Percentiles rank a stretch among this genome's conserved stretches.
phyloP scores from a whole-genome alignment of 2,329 filamentous ascomycete genomes.

The Pseudocercospora crystallina region DNA sequence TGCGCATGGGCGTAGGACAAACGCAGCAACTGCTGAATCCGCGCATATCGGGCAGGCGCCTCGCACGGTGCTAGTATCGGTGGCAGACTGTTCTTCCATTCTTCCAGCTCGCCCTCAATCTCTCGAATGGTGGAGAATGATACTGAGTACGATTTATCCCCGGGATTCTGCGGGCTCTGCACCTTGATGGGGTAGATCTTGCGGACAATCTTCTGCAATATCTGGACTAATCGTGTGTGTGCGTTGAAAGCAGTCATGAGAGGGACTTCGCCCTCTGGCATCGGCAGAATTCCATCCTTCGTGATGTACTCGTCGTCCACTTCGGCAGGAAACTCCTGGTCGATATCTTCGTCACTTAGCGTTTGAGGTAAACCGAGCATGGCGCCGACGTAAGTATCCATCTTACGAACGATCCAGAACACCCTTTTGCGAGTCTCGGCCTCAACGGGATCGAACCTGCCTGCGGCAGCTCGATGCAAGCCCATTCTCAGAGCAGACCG shows the following conservation, averaged over 20 bases:
- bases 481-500: conserved; percentile 53
- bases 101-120: conserved; percentile 62
- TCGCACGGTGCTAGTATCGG: conserved; percentile 78
- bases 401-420: conserved; percentile 53
- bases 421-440: conserved; percentile 51
- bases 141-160: conserved; percentile 60
- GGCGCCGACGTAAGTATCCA: conserved; percentile 54
- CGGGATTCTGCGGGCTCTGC: conserved; percentile 37
- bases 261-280: conserved; percentile 56
- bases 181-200: conserved; percentile 64
- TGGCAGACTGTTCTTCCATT: conserved; percentile 68
- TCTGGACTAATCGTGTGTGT: conserved; percentile 57
- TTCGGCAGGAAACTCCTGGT: conserved; percentile 85
- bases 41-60: conserved; percentile 65
- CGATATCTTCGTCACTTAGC: conserved; percentile 58
- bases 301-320: conserved; percentile 65
- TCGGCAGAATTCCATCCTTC: conserved; percentile 49
- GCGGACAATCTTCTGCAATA: conserved; percentile 62
- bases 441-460: conserved; percentile 50
- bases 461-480: conserved; percentile 49
- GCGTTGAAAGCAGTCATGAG: conserved; percentile 62
- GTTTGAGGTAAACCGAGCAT: conserved; percentile 52
- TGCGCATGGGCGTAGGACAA: conserved; percentile 83
- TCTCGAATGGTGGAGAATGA: conserved; percentile 65
- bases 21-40: conserved; percentile 70